A percentile compares a stretch with the other conserved stretches of the same genome.
These are phyloP conservation scores for Phytophthora tentaculata DNA, from an alignment of 352 stramenopile genomes.

Conservation along the genomic window DNA sequence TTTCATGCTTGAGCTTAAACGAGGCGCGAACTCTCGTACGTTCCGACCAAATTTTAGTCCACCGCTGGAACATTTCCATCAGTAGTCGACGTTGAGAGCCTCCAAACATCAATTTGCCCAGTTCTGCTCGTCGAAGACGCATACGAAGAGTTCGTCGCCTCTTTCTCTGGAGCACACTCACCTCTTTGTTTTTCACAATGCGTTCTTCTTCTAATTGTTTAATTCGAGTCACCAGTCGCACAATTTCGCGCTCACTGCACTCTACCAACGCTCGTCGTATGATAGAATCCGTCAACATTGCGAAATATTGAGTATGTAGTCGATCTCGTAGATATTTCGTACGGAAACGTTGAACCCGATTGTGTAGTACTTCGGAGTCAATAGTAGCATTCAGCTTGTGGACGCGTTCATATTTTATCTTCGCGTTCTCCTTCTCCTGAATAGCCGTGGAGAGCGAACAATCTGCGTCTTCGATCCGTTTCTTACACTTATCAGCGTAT, in stretches of 20 bases:
- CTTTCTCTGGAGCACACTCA: conserved; percentile 57
- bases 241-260: conserved; percentile 52
- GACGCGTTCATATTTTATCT: conserved; percentile 46
- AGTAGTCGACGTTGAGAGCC: conserved; percentile 38
- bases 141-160: conserved; percentile 49
- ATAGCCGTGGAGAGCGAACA: conserved; percentile 38
- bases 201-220: conserved; percentile 48
- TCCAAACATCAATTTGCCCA: conserved; percentile 65
- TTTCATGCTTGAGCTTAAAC: conserved; percentile 72
- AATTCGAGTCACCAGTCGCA: conserved; percentile 41
- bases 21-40: conserved; percentile 58
- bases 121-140: conserved; percentile 51
- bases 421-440: conserved; percentile 44
- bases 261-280: conserved; percentile 53
- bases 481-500: conserved; percentile 51
- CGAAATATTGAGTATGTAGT: conserved; percentile 64
- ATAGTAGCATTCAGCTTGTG: conserved; percentile 65
- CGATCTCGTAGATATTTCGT: conserved; percentile 66
- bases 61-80: conserved; percentile 63
- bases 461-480: conserved; percentile 43
- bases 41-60: conserved; percentile 65
- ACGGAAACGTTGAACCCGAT: conserved; percentile 64
- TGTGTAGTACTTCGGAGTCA: conserved; percentile 75
- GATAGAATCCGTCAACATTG: conserved; percentile 63
- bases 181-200: conserved; percentile 55